Conservation (phyloP, 768 basidiomycete species). For the Lactarius tabidus region DNA sequence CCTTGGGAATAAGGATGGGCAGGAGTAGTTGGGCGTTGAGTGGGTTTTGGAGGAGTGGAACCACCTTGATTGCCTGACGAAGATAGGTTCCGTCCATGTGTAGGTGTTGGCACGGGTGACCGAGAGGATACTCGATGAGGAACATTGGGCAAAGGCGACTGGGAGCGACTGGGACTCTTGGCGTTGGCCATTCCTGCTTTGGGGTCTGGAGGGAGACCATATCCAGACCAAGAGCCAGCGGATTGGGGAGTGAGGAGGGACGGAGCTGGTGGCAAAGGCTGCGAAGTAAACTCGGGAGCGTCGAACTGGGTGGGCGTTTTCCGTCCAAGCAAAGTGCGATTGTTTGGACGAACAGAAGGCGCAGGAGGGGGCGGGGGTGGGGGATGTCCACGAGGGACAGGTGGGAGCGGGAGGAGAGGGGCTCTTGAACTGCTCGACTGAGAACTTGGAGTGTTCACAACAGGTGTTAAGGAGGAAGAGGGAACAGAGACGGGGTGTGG, state of each 20-base stretch:
- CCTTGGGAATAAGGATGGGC: constrained; percentile 59
- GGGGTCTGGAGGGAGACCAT: constrained; percentile 59
- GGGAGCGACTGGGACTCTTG: constrained; percentile 32
- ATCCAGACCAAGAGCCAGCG: constrained; percentile 30
- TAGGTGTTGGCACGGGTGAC: constrained; percentile 31
- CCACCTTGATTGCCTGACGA: constrained; percentile 34
- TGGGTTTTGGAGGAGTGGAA: constrained; percentile 32
- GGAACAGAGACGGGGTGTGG: constrained; percentile 39
- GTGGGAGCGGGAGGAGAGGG: constrained; percentile 63
- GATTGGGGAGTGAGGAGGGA: constrained; percentile 30
- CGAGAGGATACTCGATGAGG: constrained; percentile 30
- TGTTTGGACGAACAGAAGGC: constrained; percentile 32
- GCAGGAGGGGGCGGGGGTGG: constrained; percentile 29
- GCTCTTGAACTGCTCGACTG: constrained; percentile 39
- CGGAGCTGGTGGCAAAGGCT: constrained; percentile 36
- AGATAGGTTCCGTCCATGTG: constrained; percentile 53
- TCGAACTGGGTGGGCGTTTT: constrained; percentile 61
- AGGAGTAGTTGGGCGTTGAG: constrained; percentile 39
- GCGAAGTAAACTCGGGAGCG: constrained; percentile 35
- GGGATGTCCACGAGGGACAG: constrained; percentile 64
- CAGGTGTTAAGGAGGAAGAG: constrained; percentile 30
- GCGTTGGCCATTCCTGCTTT: constrained; percentile 48
- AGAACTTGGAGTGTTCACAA: constrained; percentile 37
- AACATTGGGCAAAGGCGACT: constrained; percentile 40
- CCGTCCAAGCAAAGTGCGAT: constrained; percentile 33